Evolutionary conservation across 1,139 yeast species (phyloP), one percentile per base, ranked within the genome.

Genomic region (Hemisphaericaspora xylofermentans): DNA sequence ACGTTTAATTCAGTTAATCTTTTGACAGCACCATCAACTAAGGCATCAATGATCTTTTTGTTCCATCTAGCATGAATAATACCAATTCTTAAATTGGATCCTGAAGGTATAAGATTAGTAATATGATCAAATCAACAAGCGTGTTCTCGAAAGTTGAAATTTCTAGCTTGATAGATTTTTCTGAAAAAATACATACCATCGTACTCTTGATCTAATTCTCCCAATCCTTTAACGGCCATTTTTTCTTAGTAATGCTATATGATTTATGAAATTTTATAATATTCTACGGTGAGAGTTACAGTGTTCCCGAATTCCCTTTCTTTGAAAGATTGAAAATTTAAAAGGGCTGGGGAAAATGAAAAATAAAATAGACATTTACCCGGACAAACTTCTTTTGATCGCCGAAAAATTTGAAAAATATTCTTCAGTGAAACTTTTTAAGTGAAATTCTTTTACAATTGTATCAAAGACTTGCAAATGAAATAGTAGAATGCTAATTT

Each of bases 1-100:
- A 93, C 98, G 19, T 89, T 89, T 43, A 84, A 66, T 36, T 74
- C 76, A 36, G 57, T 53, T 57, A 91, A 68, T 60, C 78, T 79
- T 31, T 69, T 63, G 31, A 80, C 63, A 21, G 94, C 91, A 40
- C 98, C 98, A 27, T 76, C 66, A 9, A 91, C 94, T 43, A 93
- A 73, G 10, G 89, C 84, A 38, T 82, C 83, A 53, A 93, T 88
- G 50, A 91, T 82, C 39, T 71, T 68, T 40, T 71, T 65, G 64
- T 93, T 93, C 98, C 98, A 93, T 64, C 98, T 84, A 15, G 98
- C 97, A 61, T 89, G 96, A 46, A 93, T 76, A 58, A 93, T 88
- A 29, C 94, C 97, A 42, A 91, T 73, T 54, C 83, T 78, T 51
- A 91, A 71, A 4, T 66, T 61, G 30, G 85, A 74, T 29, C 91